These are phyloP conservation scores for Ensete ventricosum DNA, from an alignment of 176 grass and related monocot species.

Conservation along the genomic window DNA sequence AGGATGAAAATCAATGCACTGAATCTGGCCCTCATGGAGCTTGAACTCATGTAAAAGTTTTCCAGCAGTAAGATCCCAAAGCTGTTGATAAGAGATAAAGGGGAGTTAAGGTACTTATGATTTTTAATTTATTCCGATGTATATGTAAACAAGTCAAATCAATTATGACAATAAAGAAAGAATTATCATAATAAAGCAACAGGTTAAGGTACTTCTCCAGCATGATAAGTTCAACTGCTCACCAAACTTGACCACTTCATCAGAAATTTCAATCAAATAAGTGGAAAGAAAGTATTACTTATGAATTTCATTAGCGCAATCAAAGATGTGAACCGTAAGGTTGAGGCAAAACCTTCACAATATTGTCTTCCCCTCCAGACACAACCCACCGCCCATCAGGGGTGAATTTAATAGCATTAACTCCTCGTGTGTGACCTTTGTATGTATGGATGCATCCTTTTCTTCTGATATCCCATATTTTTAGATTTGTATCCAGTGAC, in stretches of 20 bases:
- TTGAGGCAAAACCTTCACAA: slow-evolving; percentile 50
- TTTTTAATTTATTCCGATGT: neutral
- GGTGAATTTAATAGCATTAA: slow-evolving; percentile 75
- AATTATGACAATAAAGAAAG: neutral
- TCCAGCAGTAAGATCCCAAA: slow-evolving; percentile 95
- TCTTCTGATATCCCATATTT: slow-evolving; percentile 87
- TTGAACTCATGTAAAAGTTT: slow-evolving; percentile 78
- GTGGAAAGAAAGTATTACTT: neutral
- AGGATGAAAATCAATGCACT: slow-evolving; percentile 89
- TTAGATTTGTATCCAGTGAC: slow-evolving; percentile 88
- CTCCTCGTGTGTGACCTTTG: slow-evolving; percentile 69
- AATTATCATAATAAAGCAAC: too few relatives aligned
- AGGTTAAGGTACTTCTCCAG: too few relatives aligned
- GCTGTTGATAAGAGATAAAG: slow-evolving; percentile 30
- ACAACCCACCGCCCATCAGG: slow-evolving; percentile 95
- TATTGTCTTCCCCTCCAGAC: slow-evolving; percentile 63
- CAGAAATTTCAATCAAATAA: neutral
- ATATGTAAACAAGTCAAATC: neutral
- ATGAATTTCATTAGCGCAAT: neutral
- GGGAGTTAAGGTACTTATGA: slow-evolving; percentile 7
- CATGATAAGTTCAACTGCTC: neutral
- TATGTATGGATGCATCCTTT: slow-evolving; percentile 93
- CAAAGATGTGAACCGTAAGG: neutral
- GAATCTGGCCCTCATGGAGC: slow-evolving; percentile 71
- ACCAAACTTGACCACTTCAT: neutral